A percentile compares a stretch with the other conserved stretches of the same genome.
phyloP scores from a whole-genome alignment of 768 basidiomycete species.

The Amanita muscaria region DNA sequence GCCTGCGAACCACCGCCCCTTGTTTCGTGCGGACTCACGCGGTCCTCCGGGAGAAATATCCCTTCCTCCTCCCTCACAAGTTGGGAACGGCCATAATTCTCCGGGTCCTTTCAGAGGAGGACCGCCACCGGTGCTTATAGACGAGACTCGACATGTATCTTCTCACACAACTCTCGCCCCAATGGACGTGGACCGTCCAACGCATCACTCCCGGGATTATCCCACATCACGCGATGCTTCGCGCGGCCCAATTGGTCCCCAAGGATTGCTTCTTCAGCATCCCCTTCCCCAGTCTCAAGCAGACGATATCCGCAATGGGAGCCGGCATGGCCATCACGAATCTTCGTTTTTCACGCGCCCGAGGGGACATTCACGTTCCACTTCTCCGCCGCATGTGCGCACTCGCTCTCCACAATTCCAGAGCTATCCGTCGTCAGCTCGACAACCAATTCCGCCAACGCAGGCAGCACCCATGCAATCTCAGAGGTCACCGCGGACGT shows the following conservation, averaged over 20 bases:
- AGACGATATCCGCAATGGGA: slow-evolving; percentile 42
- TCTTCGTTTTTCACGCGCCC: slow-evolving; percentile 42
- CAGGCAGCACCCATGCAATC: slow-evolving; percentile 34
- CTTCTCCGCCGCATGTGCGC: slow-evolving; percentile 49
- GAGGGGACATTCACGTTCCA: slow-evolving; percentile 48
- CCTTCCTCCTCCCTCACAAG: slow-evolving; percentile 53
- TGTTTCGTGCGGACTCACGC: slow-evolving; percentile 61
- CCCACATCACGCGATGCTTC: slow-evolving; percentile 38
- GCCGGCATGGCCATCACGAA: slow-evolving; percentile 40
- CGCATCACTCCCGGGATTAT: slow-evolving; percentile 47
- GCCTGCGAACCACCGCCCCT: slow-evolving; percentile 38
- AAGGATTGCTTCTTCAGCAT: slow-evolving; percentile 56
- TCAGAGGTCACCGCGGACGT: slow-evolving; percentile 49
- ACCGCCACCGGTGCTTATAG: slow-evolving; percentile 72
- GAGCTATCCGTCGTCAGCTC: slow-evolving; percentile 34
- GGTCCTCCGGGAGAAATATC: slow-evolving; percentile 49
- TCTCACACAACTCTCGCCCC: slow-evolving; percentile 70
- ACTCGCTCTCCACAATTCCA: slow-evolving; percentile 48
- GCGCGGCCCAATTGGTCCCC: slow-evolving; percentile 50
- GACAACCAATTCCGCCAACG: slow-evolving; percentile 44
- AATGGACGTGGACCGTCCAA: slow-evolving; percentile 64
- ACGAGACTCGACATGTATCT: slow-evolving; percentile 60
- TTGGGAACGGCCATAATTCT: slow-evolving; percentile 38
- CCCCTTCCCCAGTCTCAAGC: slow-evolving; percentile 53
- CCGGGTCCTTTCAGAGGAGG: slow-evolving; percentile 77